phyloP scores from a whole-genome alignment of 176 grass and related monocot genomes.

The Ensete ventricosum region DNA sequence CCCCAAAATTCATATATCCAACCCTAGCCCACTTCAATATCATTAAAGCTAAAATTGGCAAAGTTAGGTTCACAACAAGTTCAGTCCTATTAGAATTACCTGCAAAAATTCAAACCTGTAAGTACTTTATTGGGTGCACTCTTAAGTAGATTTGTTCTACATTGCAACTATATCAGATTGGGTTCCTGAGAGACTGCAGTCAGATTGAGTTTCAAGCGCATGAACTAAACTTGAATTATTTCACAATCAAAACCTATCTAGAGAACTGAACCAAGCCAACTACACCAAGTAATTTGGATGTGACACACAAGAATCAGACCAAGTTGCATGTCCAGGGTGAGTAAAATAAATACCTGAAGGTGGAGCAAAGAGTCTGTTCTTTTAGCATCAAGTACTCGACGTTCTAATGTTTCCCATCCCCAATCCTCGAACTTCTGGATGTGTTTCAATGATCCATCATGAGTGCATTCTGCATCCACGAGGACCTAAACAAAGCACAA shows the following conservation, averaged over 20 bases:
- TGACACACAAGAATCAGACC: neutral
- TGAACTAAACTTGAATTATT: no score
- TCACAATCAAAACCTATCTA: neutral
- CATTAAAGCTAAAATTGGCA: neutral
- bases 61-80: no score
- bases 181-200: neutral
- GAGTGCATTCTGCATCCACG: slow-evolving; percentile 95
- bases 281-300: slow-evolving; percentile 14
- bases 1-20: neutral
- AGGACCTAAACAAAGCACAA: slow-evolving; percentile 43
- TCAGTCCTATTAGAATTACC: neutral
- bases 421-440: slow-evolving; percentile 90
- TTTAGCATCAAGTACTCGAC: slow-evolving; percentile 78
- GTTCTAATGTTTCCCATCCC: slow-evolving; percentile 94
- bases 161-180: neutral
- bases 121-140: neutral
- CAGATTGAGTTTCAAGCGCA: neutral
- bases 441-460: slow-evolving; percentile 96
- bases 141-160: neutral
- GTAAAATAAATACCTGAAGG: slow-evolving; percentile 57
- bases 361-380: slow-evolving; percentile 74
- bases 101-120: neutral
- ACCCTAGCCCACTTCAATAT: neutral
- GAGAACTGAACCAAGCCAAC: neutral
- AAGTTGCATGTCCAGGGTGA: neutral